Percentiles rank a stretch among this genome's conserved stretches.
Evolutionary conservation across 352 stramenopile species (phyloP).

Genomic region (Phytophthora capsici): DNA sequence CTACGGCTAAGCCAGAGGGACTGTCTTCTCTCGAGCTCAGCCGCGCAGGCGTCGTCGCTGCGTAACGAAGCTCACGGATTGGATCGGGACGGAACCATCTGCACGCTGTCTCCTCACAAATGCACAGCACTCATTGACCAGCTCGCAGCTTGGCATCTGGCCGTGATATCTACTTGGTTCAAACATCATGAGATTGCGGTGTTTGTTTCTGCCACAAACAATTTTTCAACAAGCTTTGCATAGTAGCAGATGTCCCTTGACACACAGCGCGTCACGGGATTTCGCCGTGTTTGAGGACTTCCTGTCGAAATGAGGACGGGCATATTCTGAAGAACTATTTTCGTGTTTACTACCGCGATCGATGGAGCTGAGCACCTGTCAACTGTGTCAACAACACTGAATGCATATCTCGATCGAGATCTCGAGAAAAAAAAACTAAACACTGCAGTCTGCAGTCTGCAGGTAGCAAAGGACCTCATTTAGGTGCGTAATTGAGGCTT

Average conservation of each 20-base stretch:
- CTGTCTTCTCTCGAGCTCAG: neutral
- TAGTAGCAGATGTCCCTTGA: constrained; percentile 16
- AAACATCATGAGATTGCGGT: neutral
- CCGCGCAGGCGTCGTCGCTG: constrained; percentile 1
- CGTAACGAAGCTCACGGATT: constrained; percentile 1
- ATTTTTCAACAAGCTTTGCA: constrained; percentile 23
- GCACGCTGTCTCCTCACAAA: constrained; percentile 12
- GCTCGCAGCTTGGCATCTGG: constrained; percentile 10
- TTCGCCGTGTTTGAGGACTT: constrained; percentile 22
- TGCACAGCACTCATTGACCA: neutral
- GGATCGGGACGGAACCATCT: constrained; percentile 3
- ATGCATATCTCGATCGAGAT: no score
- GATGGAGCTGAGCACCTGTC: no score
- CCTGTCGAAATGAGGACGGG: constrained; percentile 6
- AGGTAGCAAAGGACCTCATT: no score
- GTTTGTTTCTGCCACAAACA: constrained; percentile 16
- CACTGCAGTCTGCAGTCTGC: no score
- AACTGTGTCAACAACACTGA: no score
- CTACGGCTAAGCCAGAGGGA: neutral
- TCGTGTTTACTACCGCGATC: neutral
- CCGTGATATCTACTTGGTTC: constrained; percentile 12
- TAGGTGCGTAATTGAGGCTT: neutral
- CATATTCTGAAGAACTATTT: constrained; percentile 2
- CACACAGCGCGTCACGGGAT: constrained; percentile 10
- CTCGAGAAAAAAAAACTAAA: no score